A percentile compares a stretch with the other conserved stretches of the same genome.
These are phyloP conservation scores for Asclepias syriaca DNA, from an alignment of 257 asterid species.

Conservation along the genomic window DNA sequence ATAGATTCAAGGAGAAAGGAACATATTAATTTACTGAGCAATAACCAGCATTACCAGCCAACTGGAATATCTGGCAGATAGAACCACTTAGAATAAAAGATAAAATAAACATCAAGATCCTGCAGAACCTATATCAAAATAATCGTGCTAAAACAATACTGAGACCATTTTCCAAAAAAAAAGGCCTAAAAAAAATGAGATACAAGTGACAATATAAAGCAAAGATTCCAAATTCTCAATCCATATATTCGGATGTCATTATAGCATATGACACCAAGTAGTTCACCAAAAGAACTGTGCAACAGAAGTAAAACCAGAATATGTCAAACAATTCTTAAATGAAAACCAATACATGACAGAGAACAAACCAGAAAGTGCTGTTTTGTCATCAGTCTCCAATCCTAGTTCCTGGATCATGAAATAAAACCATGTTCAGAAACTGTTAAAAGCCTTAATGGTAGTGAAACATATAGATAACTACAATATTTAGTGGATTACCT, in stretches of 20 bases:
- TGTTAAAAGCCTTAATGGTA: slow-evolving; percentile 8
- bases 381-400: slow-evolving; percentile 96
- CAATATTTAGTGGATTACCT: slow-evolving; percentile 35
- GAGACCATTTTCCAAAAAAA: background rate
- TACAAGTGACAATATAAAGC: background rate
- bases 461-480: background rate
- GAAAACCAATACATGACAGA: background rate
- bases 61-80: background rate
- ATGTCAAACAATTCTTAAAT: slow-evolving; percentile 3
- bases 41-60: background rate
- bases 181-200: background rate
- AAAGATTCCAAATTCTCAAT: background rate
- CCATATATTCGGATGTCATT: background rate
- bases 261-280: background rate
- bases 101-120: background rate
- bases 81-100: background rate
- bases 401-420: slow-evolving; percentile 75
- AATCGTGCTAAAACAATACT: background rate
- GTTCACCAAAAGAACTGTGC: background rate
- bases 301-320: background rate
- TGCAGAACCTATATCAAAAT: background rate
- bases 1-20: background rate
- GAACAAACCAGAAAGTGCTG: slow-evolving; percentile 82
- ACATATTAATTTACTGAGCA: background rate
- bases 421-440: slow-evolving; percentile 17